Conservation (phyloP, 805 yeast species). For the Kluyveromyces lactis region DNA sequence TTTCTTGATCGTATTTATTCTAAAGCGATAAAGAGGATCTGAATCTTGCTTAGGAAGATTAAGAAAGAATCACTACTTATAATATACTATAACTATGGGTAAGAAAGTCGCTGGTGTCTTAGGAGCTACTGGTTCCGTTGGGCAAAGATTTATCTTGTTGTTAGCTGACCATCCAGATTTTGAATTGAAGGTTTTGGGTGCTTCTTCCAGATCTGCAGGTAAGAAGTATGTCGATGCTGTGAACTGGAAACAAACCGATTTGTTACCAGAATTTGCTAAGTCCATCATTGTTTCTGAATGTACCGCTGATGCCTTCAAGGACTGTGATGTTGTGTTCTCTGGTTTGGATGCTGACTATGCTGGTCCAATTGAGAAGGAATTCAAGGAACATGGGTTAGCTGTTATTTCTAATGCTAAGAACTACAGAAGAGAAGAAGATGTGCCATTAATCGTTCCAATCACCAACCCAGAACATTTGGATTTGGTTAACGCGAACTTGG, state of each 20-base stretch:
- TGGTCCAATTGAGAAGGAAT: conserved; percentile 82
- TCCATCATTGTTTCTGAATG: conserved; percentile 69
- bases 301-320: conserved; percentile 63
- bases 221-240: conserved; percentile 77
- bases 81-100: conserved; percentile 17
- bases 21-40: too few relatives aligned
- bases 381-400: conserved; percentile 71
- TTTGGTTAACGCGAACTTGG: conserved; percentile 52
- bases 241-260: conserved; percentile 87
- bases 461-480: conserved; percentile 87
- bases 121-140: conserved; percentile 98
- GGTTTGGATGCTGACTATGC: conserved; percentile 92
- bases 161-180: conserved; percentile 85
- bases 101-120: conserved; percentile 67
- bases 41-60: too few relatives aligned
- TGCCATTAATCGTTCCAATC: conserved; percentile 91
- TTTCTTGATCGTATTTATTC: too few relatives aligned
- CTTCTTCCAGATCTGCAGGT: conserved; percentile 91
- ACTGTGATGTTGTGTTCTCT: conserved; percentile 90
- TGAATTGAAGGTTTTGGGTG: conserved; percentile 79
- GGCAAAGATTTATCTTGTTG: conserved; percentile 86
- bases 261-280: conserved; percentile 63
- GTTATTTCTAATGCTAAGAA: conserved; percentile 94
- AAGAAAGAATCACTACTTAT: too few relatives aligned
- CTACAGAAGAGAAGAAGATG: conserved; percentile 79